Evolutionary conservation across 768 basidiomycete genomes (phyloP).

Genomic region (Exidia glandulosa): DNA sequence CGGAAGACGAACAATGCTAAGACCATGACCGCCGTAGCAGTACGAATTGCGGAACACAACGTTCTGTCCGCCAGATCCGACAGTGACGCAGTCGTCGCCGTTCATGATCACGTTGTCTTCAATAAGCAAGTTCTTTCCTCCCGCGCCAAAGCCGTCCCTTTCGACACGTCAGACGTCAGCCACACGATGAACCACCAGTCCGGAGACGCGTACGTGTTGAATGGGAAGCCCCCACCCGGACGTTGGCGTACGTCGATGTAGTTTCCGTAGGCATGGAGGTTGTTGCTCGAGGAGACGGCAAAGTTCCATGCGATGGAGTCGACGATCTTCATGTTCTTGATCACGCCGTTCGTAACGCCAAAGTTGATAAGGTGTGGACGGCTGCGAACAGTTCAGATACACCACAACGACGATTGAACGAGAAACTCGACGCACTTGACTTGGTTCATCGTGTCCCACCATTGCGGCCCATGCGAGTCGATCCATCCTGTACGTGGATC

Average conservation of each 20-base stretch:
- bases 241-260: conserved; percentile 27
- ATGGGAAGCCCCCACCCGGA: not conserved
- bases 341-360: conserved; percentile 26
- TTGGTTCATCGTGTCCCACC: conserved; percentile 9
- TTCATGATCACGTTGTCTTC: conserved; percentile 48
- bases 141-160: conserved; percentile 37
- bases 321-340: conserved; percentile 43
- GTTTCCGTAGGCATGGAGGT: conserved; percentile 42
- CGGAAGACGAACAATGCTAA: conserved; percentile 28
- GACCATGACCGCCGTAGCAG: conserved; percentile 48
- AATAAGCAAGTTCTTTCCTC: conserved; percentile 45
- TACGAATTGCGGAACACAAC: conserved; percentile 30
- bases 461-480: conserved; percentile 42
- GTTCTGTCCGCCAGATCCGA: conserved; percentile 44
- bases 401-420: no score
- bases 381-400: no score
- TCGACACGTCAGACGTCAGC: conserved; percentile 10
- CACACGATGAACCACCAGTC: not conserved
- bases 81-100: conserved; percentile 53
- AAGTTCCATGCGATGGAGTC: conserved; percentile 54
- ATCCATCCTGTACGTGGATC: conserved; percentile 58
- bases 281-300: conserved; percentile 34
- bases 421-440: not conserved
- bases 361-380: not conserved
- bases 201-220: not conserved